phyloP scores from a whole-genome alignment of 129 eudicot species.

The Centrapalus pauciflorus region DNA sequence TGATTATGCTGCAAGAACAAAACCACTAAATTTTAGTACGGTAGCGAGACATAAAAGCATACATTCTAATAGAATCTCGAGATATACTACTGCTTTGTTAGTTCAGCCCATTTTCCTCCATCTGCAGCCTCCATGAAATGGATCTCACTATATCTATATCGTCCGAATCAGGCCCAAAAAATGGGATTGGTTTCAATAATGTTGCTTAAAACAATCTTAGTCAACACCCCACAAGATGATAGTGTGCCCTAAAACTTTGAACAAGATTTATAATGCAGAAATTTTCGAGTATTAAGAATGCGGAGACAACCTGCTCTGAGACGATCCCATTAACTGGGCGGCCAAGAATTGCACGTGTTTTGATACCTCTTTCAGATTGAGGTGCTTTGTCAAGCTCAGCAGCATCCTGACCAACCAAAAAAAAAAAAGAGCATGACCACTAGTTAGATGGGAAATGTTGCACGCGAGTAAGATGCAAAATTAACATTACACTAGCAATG shows the following conservation, averaged over 20 bases:
- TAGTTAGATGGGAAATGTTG: background rate
- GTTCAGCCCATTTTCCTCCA: background rate
- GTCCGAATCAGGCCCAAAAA: background rate
- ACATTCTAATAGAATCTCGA: background rate
- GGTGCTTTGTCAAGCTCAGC: constrained; percentile 76
- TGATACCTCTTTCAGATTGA: constrained; percentile 64
- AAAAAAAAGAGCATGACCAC: background rate
- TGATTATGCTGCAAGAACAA: constrained; percentile 17
- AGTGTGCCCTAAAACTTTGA: no score
- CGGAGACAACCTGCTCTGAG: constrained; percentile 65
- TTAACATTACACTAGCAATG: background rate
- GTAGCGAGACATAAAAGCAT: background rate
- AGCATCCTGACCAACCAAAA: constrained; percentile 42
- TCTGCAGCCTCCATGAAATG: background rate
- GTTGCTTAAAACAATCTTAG: background rate
- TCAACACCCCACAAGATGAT: background rate
- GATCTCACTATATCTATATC: background rate
- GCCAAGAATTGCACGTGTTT: constrained; percentile 71
- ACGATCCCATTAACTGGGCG: constrained; percentile 70
- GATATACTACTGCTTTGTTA: background rate
- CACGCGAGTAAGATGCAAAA: background rate
- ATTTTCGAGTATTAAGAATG: no score
- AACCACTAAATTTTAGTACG: background rate
- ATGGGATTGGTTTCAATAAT: background rate
- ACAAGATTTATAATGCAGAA: background rate